These are phyloP conservation scores for Fonsecaea monophora DNA, from an alignment of 2,329 filamentous ascomycete genomes.

Conservation along the genomic window DNA sequence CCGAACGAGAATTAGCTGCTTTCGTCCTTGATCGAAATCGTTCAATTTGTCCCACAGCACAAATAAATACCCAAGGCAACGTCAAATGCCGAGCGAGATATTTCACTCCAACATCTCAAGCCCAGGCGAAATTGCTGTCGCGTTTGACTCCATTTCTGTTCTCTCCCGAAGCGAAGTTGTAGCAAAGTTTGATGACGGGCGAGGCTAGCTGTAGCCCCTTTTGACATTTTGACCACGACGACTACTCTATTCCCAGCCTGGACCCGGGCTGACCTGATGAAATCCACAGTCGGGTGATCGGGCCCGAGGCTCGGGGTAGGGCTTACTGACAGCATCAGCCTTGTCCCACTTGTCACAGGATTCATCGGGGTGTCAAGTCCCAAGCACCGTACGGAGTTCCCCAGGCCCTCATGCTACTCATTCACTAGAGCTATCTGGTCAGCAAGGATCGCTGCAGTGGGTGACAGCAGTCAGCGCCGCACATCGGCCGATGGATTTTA, in stretches of 20 bases:
- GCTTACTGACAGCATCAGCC: not conserved
- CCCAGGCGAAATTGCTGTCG: too few species aligned
- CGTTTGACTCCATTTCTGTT: too few species aligned
- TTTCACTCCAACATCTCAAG: too few species aligned
- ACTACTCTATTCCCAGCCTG: not conserved
- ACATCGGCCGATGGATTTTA: constrained; percentile 9
- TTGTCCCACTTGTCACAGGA: not conserved
- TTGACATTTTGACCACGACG: not conserved
- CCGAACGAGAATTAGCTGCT: too few species aligned
- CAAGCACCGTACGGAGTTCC: not conserved
- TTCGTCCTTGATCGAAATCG: too few species aligned
- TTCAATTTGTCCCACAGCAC: too few species aligned
- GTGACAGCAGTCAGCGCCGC: not conserved
- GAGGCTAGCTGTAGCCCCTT: too few species aligned
- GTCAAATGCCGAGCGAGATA: too few species aligned
- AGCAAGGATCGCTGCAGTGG: not conserved
- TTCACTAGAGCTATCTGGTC: not conserved
- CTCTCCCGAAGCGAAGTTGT: too few species aligned
- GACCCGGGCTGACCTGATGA: not conserved
- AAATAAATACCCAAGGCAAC: too few species aligned
- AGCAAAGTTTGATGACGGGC: too few species aligned
- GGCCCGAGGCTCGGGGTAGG: not conserved
- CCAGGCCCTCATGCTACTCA: not conserved
- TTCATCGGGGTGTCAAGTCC: not conserved
- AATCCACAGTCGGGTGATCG: not conserved